Percentiles rank a stretch among this genome's conserved stretches.
Evolutionary conservation across 1,139 yeast species (phyloP).

Genomic region (Scheffersomyces titani): DNA sequence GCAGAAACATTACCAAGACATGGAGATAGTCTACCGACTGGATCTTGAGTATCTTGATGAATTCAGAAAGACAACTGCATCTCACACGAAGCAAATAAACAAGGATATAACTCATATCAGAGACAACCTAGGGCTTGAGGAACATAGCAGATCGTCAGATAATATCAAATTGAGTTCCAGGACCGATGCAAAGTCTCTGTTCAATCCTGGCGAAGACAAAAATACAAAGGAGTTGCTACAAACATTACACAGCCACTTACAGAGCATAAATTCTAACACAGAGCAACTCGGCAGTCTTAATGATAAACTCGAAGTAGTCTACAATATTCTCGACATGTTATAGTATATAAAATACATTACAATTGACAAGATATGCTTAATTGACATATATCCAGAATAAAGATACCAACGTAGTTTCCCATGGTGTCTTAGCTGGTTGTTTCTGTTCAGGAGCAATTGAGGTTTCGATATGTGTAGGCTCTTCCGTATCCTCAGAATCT

Average conservation of each 20-base stretch:
- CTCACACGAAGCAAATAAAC: conserved; percentile 7
- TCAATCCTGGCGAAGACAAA: conserved; percentile 28
- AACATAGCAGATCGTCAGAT: neutral
- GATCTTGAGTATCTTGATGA: conserved; percentile 37
- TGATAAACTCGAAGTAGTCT: conserved; percentile 27
- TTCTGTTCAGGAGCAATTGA: neutral
- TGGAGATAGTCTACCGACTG: conserved; percentile 26
- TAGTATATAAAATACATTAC: conserved; percentile 2
- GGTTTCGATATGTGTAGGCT: neutral
- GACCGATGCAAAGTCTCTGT: conserved; percentile 6
- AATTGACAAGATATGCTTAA: conserved; percentile 5
- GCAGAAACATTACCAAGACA: conserved; percentile 25
- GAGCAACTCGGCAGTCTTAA: conserved; percentile 22
- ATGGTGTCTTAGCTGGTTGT: neutral
- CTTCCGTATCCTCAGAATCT: neutral
- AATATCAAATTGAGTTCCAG: conserved; percentile 2
- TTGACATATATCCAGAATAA: conserved; percentile 34
- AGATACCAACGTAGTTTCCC: conserved; percentile 20
- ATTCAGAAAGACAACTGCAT: conserved; percentile 12
- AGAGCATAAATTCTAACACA: conserved; percentile 19
- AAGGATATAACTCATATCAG: conserved; percentile 6
- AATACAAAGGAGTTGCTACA: conserved; percentile 22
- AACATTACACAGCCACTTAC: conserved; percentile 19
- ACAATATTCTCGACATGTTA: conserved; percentile 24
- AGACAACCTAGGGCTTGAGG: neutral